phyloP scores from a whole-genome alignment of 2,329 filamentous ascomycete species.

The Akanthomyces uredinophilus region DNA sequence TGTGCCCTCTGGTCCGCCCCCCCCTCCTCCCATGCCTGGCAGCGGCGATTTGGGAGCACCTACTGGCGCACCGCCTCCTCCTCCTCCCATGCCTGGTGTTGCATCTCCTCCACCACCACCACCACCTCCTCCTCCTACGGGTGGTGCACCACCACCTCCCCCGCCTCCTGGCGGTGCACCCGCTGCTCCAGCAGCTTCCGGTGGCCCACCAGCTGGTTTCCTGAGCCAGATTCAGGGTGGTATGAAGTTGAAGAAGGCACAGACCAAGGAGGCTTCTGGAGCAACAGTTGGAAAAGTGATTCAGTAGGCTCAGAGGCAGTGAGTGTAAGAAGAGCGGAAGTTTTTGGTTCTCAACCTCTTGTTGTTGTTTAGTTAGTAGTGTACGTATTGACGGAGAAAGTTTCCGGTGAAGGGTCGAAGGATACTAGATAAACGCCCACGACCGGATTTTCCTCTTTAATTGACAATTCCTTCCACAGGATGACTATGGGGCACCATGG shows the following conservation, averaged over 20 bases:
- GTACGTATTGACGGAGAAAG: not conserved
- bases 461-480: not conserved
- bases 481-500: too few relatives aligned
- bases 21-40: conserved; percentile 25
- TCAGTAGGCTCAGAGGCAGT: conserved; percentile 30
- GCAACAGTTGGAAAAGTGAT: conserved; percentile 70
- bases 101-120: conserved; percentile 33
- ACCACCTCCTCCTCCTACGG: conserved; percentile 38
- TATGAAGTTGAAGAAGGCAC: conserved; percentile 74
- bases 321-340: not conserved
- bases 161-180: conserved; percentile 41
- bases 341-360: not conserved
- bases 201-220: conserved; percentile 54
- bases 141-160: conserved; percentile 32
- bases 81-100: conserved; percentile 30
- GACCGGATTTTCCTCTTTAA: not conserved
- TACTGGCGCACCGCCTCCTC: conserved; percentile 25
- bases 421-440: not conserved
- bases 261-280: conserved; percentile 80
- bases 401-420: not conserved
- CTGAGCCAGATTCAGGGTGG: conserved; percentile 80
- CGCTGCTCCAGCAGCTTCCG: conserved; percentile 40
- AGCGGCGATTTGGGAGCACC: conserved; percentile 19
- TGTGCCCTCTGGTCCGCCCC: conserved; percentile 28
- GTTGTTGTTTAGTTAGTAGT: conserved; percentile 3